These are phyloP conservation scores for Fusarium metavorans DNA, from an alignment of 2,329 filamentous ascomycete genomes.

Conservation along the genomic window DNA sequence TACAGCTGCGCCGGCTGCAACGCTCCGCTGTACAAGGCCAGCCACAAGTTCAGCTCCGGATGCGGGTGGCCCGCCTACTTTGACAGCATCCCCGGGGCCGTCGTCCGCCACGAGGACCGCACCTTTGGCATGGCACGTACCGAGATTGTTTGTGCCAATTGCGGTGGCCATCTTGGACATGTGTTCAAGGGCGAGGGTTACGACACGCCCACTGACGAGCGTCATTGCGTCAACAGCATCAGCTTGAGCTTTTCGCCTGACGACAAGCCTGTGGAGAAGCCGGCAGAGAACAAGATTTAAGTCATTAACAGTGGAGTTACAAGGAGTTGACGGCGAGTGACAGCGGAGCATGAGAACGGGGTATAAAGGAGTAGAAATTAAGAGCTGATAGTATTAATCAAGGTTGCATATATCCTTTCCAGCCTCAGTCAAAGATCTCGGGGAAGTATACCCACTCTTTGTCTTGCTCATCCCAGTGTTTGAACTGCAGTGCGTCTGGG, in stretches of 20 bases:
- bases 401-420: neutral
- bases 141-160: constrained; percentile 95
- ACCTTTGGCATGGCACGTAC: constrained; percentile 85
- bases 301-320: neutral
- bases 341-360: neutral
- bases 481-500: constrained; percentile 24
- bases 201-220: constrained; percentile 88
- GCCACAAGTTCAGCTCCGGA: constrained; percentile 94
- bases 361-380: neutral
- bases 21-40: constrained; percentile 90
- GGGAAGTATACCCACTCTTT: constrained; percentile 40
- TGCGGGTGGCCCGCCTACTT: constrained; percentile 99
- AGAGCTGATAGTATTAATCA: neutral
- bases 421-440: constrained; percentile 39
- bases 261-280: constrained; percentile 61
- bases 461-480: constrained; percentile 41
- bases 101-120: constrained; percentile 82
- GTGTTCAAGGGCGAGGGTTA: constrained; percentile 94
- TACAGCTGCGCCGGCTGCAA: constrained; percentile 91
- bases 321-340: neutral
- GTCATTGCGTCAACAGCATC: constrained; percentile 96
- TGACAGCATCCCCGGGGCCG: constrained; percentile 91
- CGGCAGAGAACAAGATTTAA: constrained; percentile 52
- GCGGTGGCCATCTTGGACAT: constrained; percentile 93
- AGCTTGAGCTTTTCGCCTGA: constrained; percentile 84